phyloP scores from a whole-genome alignment of 768 basidiomycete species.

The Cystobasidium ongulense region DNA sequence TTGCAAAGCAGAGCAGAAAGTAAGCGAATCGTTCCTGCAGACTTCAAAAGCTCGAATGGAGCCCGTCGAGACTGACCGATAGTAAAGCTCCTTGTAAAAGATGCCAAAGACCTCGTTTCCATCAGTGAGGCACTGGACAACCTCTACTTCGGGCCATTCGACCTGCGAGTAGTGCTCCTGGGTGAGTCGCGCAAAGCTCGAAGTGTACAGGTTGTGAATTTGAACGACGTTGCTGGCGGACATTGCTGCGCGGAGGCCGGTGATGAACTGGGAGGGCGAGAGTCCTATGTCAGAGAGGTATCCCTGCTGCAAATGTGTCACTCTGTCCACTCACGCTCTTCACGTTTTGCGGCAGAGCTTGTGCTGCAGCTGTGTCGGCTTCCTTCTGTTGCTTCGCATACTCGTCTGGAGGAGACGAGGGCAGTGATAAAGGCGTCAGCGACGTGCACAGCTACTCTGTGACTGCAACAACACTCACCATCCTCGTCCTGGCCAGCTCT shows the following conservation, averaged over 20 bases:
- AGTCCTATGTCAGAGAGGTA: constrained; percentile 23
- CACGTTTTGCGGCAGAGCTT: background rate
- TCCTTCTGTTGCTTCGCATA: constrained; percentile 29
- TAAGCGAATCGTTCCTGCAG: background rate
- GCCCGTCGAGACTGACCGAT: constrained; percentile 49
- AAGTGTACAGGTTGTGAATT: constrained; percentile 89
- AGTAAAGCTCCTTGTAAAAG: constrained; percentile 91
- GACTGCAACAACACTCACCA: constrained; percentile 51
- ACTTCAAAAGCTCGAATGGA: background rate
- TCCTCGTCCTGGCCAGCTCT: constrained; percentile 67
- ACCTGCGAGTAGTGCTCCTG: constrained; percentile 89
- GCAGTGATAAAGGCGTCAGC: constrained; percentile 40
- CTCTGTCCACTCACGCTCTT: constrained; percentile 1
- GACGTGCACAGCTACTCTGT: background rate
- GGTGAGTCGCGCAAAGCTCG: constrained; percentile 92
- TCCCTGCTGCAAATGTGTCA: background rate
- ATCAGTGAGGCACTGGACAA: constrained; percentile 86
- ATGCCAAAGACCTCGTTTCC: constrained; percentile 96
- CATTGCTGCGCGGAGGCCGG: constrained; percentile 83
- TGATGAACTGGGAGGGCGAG: constrained; percentile 61
- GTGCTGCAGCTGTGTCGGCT: background rate
- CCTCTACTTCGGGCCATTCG: constrained; percentile 96
- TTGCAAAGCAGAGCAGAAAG: constrained; percentile 33
- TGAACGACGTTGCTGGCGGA: constrained; percentile 76
- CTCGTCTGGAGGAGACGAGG: constrained; percentile 28